Percentiles rank a stretch among this genome's conserved stretches.
phyloP scores from a whole-genome alignment of 805 yeast genomes.

The Sugiyamaella qingdaonensis region DNA sequence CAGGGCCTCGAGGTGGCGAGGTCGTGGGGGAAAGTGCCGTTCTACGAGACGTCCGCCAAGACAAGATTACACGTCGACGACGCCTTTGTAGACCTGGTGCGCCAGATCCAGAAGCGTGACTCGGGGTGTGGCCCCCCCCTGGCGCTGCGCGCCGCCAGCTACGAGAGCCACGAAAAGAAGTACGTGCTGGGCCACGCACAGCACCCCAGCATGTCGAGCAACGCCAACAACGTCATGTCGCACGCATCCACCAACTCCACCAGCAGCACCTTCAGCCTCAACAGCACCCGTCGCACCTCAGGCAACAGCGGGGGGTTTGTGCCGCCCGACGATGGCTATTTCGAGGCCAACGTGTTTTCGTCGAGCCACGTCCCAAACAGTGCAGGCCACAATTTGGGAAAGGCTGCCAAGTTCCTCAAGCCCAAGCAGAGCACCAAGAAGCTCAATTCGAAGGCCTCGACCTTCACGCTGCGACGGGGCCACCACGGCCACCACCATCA shows the following conservation, averaged over 20 bases:
- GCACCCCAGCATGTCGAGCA: conserved; percentile 1
- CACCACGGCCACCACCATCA: background rate
- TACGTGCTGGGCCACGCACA: conserved; percentile 10
- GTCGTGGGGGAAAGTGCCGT: conserved; percentile 85
- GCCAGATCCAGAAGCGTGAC: conserved; percentile 82
- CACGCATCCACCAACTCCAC: background rate
- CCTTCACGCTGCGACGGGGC: conserved; percentile 7
- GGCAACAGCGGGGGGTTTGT: background rate
- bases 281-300: background rate
- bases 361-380: background rate
- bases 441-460: conserved; percentile 5
- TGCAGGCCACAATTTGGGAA: conserved; percentile 3
- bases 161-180: conserved; percentile 4
- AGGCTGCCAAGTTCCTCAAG: conserved; percentile 1
- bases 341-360: conserved; percentile 2
- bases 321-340: background rate
- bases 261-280: conserved; percentile 1
- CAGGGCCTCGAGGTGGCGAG: conserved; percentile 81
- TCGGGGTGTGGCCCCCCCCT: conserved; percentile 22
- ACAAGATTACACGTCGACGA: conserved; percentile 84
- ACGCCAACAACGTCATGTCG: conserved; percentile 1
- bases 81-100: conserved; percentile 80
- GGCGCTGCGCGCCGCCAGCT: conserved; percentile 3
- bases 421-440: conserved; percentile 7
- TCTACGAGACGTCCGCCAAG: conserved; percentile 92